phyloP scores from a whole-genome alignment of 305 asterid species.

The Solanum aculeatissimum region DNA sequence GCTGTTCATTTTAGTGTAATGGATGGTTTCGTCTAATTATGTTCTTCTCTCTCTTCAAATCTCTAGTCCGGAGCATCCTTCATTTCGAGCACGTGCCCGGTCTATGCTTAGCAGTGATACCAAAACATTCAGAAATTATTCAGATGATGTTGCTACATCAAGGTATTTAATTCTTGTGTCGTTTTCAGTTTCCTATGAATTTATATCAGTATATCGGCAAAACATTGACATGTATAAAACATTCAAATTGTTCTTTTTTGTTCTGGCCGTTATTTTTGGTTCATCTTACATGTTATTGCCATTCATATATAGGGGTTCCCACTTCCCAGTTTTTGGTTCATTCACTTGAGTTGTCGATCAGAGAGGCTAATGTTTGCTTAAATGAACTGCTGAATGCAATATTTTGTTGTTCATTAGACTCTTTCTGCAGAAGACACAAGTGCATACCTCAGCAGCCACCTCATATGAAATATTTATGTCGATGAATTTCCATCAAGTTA shows the following conservation, averaged over 20 bases:
- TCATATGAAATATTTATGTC: neutral
- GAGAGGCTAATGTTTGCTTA: neutral
- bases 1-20: neutral
- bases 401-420: neutral
- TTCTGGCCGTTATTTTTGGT: neutral
- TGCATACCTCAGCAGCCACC: neutral
- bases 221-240: neutral
- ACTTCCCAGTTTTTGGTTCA: neutral
- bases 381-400: neutral
- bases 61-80: constrained; percentile 95
- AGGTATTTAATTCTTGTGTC: constrained; percentile 31
- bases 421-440: neutral
- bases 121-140: constrained; percentile 49
- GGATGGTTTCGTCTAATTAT: neutral
- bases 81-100: constrained; percentile 71
- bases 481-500: neutral
- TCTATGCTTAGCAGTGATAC: constrained; percentile 95
- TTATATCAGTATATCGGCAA: neutral
- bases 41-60: neutral
- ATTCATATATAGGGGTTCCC: neutral
- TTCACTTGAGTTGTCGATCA: neutral
- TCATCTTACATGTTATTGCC: neutral
- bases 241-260: neutral
- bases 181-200: neutral
- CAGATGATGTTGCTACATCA: constrained; percentile 53